A percentile compares a stretch with the other conserved stretches of the same genome.
Evolutionary conservation across 2,329 filamentous ascomycete species (phyloP).

Genomic region (Diaporthe ilicicola): DNA sequence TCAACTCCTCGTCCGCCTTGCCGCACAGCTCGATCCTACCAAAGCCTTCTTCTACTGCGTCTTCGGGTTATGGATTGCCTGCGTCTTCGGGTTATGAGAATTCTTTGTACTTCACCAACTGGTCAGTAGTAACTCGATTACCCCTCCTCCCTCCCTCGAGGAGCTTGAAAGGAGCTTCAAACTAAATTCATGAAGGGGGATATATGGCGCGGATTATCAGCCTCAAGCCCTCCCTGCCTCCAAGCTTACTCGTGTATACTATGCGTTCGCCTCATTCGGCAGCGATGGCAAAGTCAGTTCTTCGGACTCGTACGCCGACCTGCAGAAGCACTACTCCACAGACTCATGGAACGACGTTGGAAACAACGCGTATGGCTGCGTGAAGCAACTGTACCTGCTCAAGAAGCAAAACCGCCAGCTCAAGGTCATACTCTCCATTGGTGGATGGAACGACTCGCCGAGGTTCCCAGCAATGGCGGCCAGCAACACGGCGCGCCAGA

Average conservation of each 20-base stretch:
- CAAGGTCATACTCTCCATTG: constrained; percentile 83
- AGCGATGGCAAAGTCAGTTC: constrained; percentile 59
- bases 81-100: constrained; percentile 44
- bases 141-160: neutral
- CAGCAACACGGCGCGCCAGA: constrained; percentile 66
- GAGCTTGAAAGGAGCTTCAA: neutral
- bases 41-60: constrained; percentile 13
- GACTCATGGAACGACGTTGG: constrained; percentile 69
- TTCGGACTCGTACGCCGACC: constrained; percentile 70
- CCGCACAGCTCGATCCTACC: neutral
- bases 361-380: constrained; percentile 75
- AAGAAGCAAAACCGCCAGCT: constrained; percentile 81
- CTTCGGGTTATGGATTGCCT: neutral
- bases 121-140: constrained; percentile 50
- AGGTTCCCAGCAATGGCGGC: constrained; percentile 73
- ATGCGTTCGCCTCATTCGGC: constrained; percentile 59
- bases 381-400: constrained; percentile 79
- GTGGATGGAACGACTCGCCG: constrained; percentile 80
- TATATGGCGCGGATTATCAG: constrained; percentile 58
- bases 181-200: constrained; percentile 43
- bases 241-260: constrained; percentile 79
- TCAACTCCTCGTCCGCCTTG: neutral
- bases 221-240: constrained; percentile 74
- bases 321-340: constrained; percentile 72
- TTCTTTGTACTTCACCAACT: constrained; percentile 63